A percentile compares a stretch with the other conserved stretches of the same genome.
Evolutionary conservation across 2,329 filamentous ascomycete species (phyloP).

Genomic region (Trichoderma gracile): DNA sequence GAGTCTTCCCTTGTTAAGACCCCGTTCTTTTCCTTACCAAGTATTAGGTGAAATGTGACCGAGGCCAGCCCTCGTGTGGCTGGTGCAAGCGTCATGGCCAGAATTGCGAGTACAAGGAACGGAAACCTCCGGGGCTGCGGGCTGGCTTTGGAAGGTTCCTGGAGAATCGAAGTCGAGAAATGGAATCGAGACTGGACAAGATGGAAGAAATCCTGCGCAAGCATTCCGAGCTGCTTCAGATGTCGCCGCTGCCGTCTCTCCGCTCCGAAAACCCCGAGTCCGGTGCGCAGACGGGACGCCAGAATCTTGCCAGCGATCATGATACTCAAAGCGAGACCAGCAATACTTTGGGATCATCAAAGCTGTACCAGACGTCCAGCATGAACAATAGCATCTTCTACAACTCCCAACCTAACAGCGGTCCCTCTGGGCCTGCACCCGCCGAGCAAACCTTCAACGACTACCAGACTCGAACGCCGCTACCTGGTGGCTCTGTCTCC

Average conservation of each 20-base stretch:
- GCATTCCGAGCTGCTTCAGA: conserved; percentile 67
- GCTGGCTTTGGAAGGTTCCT: conserved; percentile 72
- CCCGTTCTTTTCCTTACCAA: conserved; percentile 34
- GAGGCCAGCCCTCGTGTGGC: conserved; percentile 70
- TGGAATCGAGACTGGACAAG: conserved; percentile 52
- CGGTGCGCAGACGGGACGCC: conserved; percentile 52
- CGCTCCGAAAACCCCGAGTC: conserved; percentile 38
- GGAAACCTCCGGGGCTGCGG: conserved; percentile 65
- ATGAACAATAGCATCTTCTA: conserved; percentile 54
- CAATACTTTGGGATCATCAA: conserved; percentile 51
- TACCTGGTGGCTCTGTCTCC: conserved; percentile 6
- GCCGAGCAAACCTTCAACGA: conserved; percentile 3
- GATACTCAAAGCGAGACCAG: conserved; percentile 54
- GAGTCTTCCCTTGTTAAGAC: conserved; percentile 24
- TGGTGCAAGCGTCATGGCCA: conserved; percentile 67
- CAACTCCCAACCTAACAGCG: conserved; percentile 6
- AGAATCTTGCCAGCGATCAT: conserved; percentile 56
- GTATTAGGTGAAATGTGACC: conserved; percentile 68
- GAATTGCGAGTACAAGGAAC: conserved; percentile 66
- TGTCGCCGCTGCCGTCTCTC: conserved; percentile 45
- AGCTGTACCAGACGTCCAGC: conserved; percentile 55
- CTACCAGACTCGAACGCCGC: conserved; percentile 4
- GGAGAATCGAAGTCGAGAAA: conserved; percentile 57
- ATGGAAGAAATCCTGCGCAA: conserved; percentile 66
- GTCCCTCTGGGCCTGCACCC: not conserved